Conservation (phyloP, 306 rosid species). For the Trifolium fragiferum region DNA sequence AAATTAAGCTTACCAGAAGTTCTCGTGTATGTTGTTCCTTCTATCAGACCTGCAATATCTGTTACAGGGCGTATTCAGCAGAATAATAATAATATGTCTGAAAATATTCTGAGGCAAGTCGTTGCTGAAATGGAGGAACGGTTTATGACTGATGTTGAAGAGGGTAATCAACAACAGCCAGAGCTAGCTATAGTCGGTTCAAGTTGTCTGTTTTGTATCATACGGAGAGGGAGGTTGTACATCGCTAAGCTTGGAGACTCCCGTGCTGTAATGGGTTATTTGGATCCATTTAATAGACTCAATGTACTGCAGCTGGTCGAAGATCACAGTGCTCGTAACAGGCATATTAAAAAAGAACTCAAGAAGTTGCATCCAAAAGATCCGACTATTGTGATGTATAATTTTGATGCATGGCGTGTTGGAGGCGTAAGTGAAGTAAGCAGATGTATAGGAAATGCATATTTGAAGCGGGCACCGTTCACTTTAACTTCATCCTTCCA, state of each 20-base stretch:
- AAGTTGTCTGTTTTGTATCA: constrained; percentile 66
- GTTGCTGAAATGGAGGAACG: constrained; percentile 58
- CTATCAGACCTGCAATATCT: too few species aligned
- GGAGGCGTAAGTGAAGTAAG: constrained; percentile 74
- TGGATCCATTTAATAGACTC: constrained; percentile 48
- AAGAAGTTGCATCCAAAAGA: constrained; percentile 57
- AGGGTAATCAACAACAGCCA: constrained; percentile 46
- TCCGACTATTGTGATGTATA: constrained; percentile 52
- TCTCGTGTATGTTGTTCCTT: background rate
- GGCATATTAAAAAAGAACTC: constrained; percentile 65
- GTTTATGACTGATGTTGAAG: constrained; percentile 56
- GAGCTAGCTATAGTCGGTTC: constrained; percentile 59
- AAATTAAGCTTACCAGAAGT: background rate
- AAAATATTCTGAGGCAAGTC: constrained; percentile 50
- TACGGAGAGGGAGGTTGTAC: constrained; percentile 60
- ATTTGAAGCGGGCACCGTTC: background rate
- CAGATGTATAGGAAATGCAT: background rate
- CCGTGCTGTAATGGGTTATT: constrained; percentile 65
- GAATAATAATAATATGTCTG: constrained; percentile 4
- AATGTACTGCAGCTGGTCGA: constrained; percentile 53
- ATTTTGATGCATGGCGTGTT: constrained; percentile 63
- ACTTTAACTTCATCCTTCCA: background rate
- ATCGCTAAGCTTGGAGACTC: constrained; percentile 79
- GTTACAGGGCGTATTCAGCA: background rate
- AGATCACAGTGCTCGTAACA: constrained; percentile 62